Percentiles rank a stretch among this genome's conserved stretches.
Evolutionary conservation across 2,329 filamentous ascomycete genomes (phyloP).

Genomic region (Capronia epimyces): DNA sequence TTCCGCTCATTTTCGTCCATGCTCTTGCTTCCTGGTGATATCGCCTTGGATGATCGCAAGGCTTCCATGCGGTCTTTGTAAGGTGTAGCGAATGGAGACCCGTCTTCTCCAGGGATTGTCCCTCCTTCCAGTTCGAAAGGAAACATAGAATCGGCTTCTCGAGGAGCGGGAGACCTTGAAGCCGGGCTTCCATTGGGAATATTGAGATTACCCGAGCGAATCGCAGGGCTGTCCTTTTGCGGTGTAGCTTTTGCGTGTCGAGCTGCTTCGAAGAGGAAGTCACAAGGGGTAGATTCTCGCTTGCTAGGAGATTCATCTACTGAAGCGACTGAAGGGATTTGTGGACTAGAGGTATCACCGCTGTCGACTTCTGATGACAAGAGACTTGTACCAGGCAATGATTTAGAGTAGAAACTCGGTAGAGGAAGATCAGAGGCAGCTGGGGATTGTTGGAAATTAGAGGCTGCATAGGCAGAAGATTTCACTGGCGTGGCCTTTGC

Average conservation of each 20-base stretch:
- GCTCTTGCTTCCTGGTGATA: slow-evolving; percentile 29
- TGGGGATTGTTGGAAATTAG: slow-evolving; percentile 91
- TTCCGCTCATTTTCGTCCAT: slow-evolving; percentile 39
- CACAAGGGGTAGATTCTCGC: slow-evolving; percentile 70
- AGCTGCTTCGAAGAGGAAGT: slow-evolving; percentile 85
- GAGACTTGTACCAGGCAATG: slow-evolving; percentile 58
- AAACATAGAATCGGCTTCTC: slow-evolving; percentile 56
- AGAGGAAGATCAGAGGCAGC: slow-evolving; percentile 85
- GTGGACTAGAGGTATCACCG: slow-evolving; percentile 37
- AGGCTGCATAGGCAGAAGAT: slow-evolving; percentile 70
- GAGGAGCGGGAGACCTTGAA: slow-evolving; percentile 40
- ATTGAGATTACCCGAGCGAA: slow-evolving; percentile 46
- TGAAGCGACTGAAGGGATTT: slow-evolving; percentile 29
- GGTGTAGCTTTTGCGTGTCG: slow-evolving; percentile 58
- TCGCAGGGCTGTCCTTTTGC: slow-evolving; percentile 43
- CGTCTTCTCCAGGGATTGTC: slow-evolving; percentile 42
- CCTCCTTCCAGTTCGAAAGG: slow-evolving; percentile 63
- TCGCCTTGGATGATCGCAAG: slow-evolving; percentile 36
- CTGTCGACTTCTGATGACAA: slow-evolving; percentile 33
- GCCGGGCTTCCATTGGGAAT: slow-evolving; percentile 43
- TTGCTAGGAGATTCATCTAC: slow-evolving; percentile 35
- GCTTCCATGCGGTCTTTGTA: slow-evolving; percentile 45
- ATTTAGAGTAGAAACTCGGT: slow-evolving; percentile 78
- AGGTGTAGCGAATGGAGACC: slow-evolving; percentile 61
- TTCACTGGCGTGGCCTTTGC: slow-evolving; percentile 42